Evolutionary conservation across 441 rosid genomes (phyloP), one percentile per base, ranked within the genome.

Genomic region (Erysimum pusillum): DNA sequence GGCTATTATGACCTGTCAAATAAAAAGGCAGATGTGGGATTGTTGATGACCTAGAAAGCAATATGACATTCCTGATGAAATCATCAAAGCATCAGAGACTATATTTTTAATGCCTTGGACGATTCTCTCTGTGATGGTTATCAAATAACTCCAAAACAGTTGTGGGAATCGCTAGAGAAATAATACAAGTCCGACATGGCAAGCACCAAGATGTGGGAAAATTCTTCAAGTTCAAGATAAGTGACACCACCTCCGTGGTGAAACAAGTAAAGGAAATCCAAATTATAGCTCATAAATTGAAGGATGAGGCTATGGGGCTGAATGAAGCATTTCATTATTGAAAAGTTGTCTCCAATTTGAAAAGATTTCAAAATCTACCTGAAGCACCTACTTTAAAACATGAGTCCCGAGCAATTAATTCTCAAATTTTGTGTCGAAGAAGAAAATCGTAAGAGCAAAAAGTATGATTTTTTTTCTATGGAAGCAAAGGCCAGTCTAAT

Each of bases 341-440:
- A 42, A 9, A 62, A 62, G 7, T 61, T 62, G 49, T 51, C 67
- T 62, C 17, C 31, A 5, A 25, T 36, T 12, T 25, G 60, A 17
- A 58, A 60, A 38, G 9, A 38, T 2, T 60, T 60, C 32, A 60
- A 60, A 15, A 36, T 6, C 9, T 10, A 38, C 10, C 4, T 60
- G 5, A 58, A 58, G 12, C 63, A 58, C 25, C 1, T 34, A 8
- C 42, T 22, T 22, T 22, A 22, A 22, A n/a, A n/a, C n/a, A n/a
- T n/a, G n/a, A n/a, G n/a, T n/a, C n/a, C n/a, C n/a, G n/a, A n/a
- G n/a, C n/a, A n/a, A n/a, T n/a, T n/a, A n/a, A n/a, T n/a, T n/a
- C n/a, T n/a, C n/a, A n/a, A n/a, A n/a, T n/a, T n/a, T n/a, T n/a
- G n/a, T n/a, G n/a, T n/a, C n/a, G n/a, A n/a, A n/a, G n/a, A n/a